Conservation (phyloP, 208 protist species). For the Leishmania lainsoni region DNA sequence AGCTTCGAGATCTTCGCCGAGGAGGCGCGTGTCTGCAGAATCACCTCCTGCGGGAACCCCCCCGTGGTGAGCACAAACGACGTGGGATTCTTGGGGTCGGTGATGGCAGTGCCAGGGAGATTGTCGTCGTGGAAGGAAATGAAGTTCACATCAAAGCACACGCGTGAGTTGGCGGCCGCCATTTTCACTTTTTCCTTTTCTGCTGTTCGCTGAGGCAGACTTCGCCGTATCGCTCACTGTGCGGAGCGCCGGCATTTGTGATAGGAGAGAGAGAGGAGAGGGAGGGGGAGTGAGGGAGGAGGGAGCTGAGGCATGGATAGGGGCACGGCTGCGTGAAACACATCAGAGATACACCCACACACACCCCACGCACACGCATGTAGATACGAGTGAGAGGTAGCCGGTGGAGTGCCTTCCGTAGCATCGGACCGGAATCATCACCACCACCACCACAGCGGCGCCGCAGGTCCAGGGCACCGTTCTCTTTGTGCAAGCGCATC, state of each 20-base stretch:
- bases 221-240: not conserved
- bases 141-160: constrained; percentile 69
- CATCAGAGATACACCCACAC: not conserved
- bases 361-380: constrained; percentile 5
- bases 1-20: constrained; percentile 62
- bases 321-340: not conserved
- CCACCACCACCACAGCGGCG: not conserved
- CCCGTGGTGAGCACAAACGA: constrained; percentile 86
- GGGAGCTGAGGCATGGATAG: not conserved
- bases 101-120: constrained; percentile 45
- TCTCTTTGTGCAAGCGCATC: not conserved
- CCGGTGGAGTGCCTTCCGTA: not conserved
- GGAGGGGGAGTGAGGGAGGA: not conserved
- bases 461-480: not conserved
- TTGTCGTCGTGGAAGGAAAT: constrained; percentile 79
- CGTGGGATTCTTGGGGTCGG: constrained; percentile 41
- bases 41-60: constrained; percentile 81
- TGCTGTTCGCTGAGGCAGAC: not conserved
- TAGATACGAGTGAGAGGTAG: not conserved
- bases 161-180: constrained; percentile 19
- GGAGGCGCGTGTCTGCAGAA: constrained; percentile 61
- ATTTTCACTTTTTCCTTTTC: constrained; percentile 5
- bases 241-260: not conserved
- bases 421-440: not conserved
- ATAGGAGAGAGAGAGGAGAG: not conserved